Evolutionary conservation across 2,329 filamentous ascomycete species (phyloP), one percentile per base, ranked within the genome.

Genomic region (Pestalotiopsis sp.): DNA sequence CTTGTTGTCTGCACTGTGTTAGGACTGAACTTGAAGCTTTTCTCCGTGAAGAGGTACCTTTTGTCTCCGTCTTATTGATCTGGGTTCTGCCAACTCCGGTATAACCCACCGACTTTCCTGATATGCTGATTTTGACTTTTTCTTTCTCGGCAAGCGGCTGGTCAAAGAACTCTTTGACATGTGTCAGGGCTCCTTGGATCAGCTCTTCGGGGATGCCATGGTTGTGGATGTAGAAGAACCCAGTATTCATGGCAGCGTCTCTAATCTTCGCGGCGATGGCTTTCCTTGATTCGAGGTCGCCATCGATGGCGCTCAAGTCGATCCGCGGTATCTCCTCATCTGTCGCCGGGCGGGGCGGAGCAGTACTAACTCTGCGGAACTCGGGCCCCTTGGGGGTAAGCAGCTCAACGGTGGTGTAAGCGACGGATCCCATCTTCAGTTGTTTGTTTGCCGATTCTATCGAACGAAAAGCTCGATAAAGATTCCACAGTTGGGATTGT

Each of bases 271-370:
- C 67, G 0, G 84, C 83, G 0, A 85, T 73, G 1, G 70, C 71
- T 31, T 80, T 78, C 0, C 82, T 78, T 4, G 79, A 78, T 11
- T 77, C 73, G 0, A 80, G 61, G 2, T 76, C 72, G 27, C 82
- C 79, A 27, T 80, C 75, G 5, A 82, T 78, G 2, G 72, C 70
- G 1, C 78, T 72, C 5, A 86, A 73, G 65, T 85, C 83, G 62
- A 86, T 83, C 38, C 86, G 73, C 0, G 84, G 84, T 12, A 86
- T 85, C 68, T 86, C 83, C 20, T 76, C 79, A 3, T 76, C 70
- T 4, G 78, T 80, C 45, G 81, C 81, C 36, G 78, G 76, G 25
- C 83, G 76, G 3, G 82, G 81, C 7, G 81, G 78, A 1, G 78
- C 78, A 27, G 77, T 81, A 17, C 81, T 79, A 2, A 85, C 80